Base-by-base conservation (phyloP, 2,329 filamentous ascomycete species). In the Arachnomyces sp. region DNA sequence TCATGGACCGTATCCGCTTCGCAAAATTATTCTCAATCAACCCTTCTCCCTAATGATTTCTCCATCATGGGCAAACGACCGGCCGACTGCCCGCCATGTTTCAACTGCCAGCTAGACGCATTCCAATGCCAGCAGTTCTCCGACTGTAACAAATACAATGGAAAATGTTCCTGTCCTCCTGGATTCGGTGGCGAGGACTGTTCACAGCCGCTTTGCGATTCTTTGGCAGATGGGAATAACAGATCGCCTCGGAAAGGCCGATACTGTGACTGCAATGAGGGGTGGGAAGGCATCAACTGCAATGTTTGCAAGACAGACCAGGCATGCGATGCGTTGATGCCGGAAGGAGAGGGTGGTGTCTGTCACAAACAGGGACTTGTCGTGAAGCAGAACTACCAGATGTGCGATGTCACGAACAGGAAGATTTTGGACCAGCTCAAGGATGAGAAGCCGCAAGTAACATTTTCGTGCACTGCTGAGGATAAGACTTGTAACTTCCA, bases 201-300 rank as follows among this genome's bases (percentile, higher is more conserved):
- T 57, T 78, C 93, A 36, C 72, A 85, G 55, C 92, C 93, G 74
- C 80, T 95, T 5, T 98, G 92, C 59, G 92, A 90, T 42, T 92
- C 89, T 29, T 73, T 95, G 31, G 78, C 85, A 30, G 82, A 87
- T 53, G 89, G 88, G 48, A 75, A 75, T 51, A 80, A 96, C 54
- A 77, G 92, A 52, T 77, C 82, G 15, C 81, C 86, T 58, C 78
- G 92, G 57, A 69, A 78, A 38, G 80, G 78, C 47, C 73, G 80
- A 43, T 69, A 72, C 31, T 98, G 92, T 66, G 70, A 87, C 31
- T 98, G 92, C 63, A 84, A 89, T 57, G 85, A 94, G 29, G 92
- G 92, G 41, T 98, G 92, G 92, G 78, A 78, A 31, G 92, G 92
- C 48, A 90, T 98, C 67, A 98, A 98, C 71, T 98, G 92, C 77